These are phyloP conservation scores for Aureobasidium pullulans DNA, from an alignment of 2,329 filamentous ascomycete genomes.

Conservation along the genomic window DNA sequence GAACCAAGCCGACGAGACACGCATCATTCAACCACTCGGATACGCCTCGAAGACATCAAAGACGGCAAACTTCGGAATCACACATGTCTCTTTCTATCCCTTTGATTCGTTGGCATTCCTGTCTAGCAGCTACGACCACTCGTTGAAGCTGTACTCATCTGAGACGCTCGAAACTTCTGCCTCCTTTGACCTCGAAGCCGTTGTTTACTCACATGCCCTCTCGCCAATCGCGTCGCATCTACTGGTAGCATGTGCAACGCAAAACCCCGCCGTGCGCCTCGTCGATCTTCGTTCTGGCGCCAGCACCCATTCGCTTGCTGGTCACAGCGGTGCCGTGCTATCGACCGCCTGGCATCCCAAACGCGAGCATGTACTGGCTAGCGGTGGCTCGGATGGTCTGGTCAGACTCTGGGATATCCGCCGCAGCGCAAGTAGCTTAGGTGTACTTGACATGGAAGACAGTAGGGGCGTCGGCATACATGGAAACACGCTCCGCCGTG, in stretches of 20 bases:
- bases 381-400: slow-evolving; percentile 76
- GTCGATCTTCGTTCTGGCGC: slow-evolving; percentile 80
- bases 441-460: slow-evolving; percentile 77
- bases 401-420: slow-evolving; percentile 84
- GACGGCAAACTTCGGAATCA: slow-evolving; percentile 63
- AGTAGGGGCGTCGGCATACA: slow-evolving; percentile 38
- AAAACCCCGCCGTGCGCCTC: slow-evolving; percentile 74
- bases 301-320: slow-evolving; percentile 46
- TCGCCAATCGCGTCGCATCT: slow-evolving; percentile 67
- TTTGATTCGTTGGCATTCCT: slow-evolving; percentile 71
- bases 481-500: slow-evolving; percentile 34
- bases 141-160: slow-evolving; percentile 67
- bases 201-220: slow-evolving; percentile 69
- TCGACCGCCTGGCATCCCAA: slow-evolving; percentile 73
- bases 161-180: slow-evolving; percentile 54
- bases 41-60: slow-evolving; percentile 31
- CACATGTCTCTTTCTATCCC: slow-evolving; percentile 69
- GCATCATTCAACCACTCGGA: slow-evolving; percentile 39
- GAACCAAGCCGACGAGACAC: slow-evolving; percentile 18
- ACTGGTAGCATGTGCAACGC: slow-evolving; percentile 80
- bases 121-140: slow-evolving; percentile 70
- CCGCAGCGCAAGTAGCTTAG: slow-evolving; percentile 67
- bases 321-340: slow-evolving; percentile 47
- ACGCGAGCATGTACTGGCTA: slow-evolving; percentile 71
- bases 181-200: slow-evolving; percentile 60